phyloP scores from a whole-genome alignment of 2,329 filamentous ascomycete species.

The Pseudogymnoascus sp. region DNA sequence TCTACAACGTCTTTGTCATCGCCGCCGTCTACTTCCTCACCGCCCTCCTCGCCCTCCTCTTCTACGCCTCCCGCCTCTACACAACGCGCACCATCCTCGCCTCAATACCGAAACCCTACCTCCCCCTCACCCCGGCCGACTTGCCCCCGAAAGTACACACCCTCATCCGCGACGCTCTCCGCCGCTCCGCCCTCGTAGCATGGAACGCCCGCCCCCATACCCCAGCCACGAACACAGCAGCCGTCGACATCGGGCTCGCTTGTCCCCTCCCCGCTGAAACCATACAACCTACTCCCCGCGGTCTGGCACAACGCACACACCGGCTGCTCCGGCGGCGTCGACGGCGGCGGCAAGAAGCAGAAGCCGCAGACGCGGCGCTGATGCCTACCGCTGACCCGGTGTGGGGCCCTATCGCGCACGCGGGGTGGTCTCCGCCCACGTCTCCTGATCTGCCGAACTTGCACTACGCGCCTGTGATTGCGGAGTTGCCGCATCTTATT shows the following conservation, averaged over 20 bases:
- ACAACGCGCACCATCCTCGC: constrained; percentile 72
- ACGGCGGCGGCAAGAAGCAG: not conserved
- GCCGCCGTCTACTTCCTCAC: constrained; percentile 68
- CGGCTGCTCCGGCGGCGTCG: not conserved
- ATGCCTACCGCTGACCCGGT: constrained; percentile 26
- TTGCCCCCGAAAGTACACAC: constrained; percentile 65
- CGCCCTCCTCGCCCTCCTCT: constrained; percentile 57
- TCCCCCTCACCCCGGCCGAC: constrained; percentile 80
- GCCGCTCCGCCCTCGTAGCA: constrained; percentile 70
- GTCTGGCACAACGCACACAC: not conserved
- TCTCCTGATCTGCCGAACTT: constrained; percentile 67
- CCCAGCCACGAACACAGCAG: not conserved
- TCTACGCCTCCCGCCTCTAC: constrained; percentile 80
- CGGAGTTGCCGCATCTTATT: constrained; percentile 79
- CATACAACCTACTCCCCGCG: not conserved
- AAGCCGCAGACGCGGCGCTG: not conserved
- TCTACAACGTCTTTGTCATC: constrained; percentile 78
- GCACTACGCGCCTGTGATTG: constrained; percentile 74
- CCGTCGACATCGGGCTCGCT: not conserved
- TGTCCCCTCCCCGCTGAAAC: not conserved
- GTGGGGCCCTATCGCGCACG: constrained; percentile 81
- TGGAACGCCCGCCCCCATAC: constrained; percentile 68
- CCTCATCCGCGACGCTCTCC: constrained; percentile 64
- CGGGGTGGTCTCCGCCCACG: constrained; percentile 79
- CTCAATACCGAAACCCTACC: constrained; percentile 77